Base-by-base conservation (phyloP, 177 flowering plant genomes). In the Vitis hybrid region DNA sequence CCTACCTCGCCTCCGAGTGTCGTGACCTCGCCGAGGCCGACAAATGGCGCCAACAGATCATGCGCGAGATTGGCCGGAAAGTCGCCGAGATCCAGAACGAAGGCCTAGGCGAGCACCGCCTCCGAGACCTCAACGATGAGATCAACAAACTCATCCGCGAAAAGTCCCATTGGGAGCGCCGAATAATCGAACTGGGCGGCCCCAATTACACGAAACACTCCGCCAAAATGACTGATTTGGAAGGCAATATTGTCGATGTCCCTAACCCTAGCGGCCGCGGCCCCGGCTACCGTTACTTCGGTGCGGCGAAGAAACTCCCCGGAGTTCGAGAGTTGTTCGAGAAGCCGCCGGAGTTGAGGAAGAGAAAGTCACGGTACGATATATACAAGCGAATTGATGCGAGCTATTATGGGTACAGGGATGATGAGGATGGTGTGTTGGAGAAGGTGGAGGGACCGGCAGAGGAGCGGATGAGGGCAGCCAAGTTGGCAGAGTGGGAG, bases 251-350 rank as follows among this genome's bases (percentile, higher is more conserved):
- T 20, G 87, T 94, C 14, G 98, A 94, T 68, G 98, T 94, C 6
- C 98, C 97, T 0, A 94, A 92, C 72, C 97, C 97, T 39, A 84
- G 95, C 49, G 97, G 97, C 4, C 84, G 97, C 1, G 97, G 98
- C 20, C 94, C 97, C 0, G 98, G 98, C 1, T 92, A 92, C 68
- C 79, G 97, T 53, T 90, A 90, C 72, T 94, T 94, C 59, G 98
- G 98, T 5, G 97, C 98, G 0, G 97, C 97, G 9, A 94, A 92
- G 85, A 88, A 90, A 81, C 66, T 94, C 26, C 98, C 98, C 1
- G 98, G 98, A 10, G 98, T 94, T 1, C 71, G 82, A 22, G 98
- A 94, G 73, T 55, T 94, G 68, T 94, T 94, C 49, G 95, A 94
- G 81, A 94, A 94, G 83, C 98, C 98, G 2, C 95, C 97, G 2